Evolutionary conservation across 306 rosid genomes (phyloP), one percentile per base, ranked within the genome.

Genomic region (Potentilla sterilis): DNA sequence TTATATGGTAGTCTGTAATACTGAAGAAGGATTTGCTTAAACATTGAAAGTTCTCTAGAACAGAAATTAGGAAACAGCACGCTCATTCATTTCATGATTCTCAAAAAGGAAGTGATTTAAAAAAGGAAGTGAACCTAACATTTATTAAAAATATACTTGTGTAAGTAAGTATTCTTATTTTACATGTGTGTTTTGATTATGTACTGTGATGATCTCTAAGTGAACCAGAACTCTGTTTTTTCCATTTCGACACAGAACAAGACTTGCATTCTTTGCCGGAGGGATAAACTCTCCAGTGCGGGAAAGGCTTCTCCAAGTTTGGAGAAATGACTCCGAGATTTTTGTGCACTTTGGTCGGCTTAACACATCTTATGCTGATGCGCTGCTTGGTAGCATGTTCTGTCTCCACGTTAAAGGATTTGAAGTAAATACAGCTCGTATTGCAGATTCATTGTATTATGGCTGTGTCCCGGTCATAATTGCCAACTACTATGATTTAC

Each of bases 401-500:
- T 93, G 98, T 85, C 93, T 93, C 75, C 98, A 93, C 62, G 97
- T 86, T 4, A 93, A 91, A 81, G 97, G 97, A 76, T 91, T 74
- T 55, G 98, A 91, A 81, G 97, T 93, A 78, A 93, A 93, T 83
- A 93, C 98, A 2, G 96, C 96, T 47, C 93, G 97, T 0, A 80
- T 93, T 5, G 93, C 86, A 28, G 97, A 93, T 67, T 91, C 98
- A 3, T 28, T 93, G 34, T 93, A 88, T 28, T 91, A 91, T 49
- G 98, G 98, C 67, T 93, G 97, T 9, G 88, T 93, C 80, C 98
- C 98, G 0, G 96, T 93, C 80, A 83, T 91, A 76, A 67, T 93
- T 43, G 92, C 93, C 65, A 80, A 93, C 73, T 77, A 93, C 87
- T 89, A 93, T 62, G 98, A 91, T 55, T 91, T 93, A 46, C 98